phyloP scores from a whole-genome alignment of 345 rosid species.

The Psidium friedrichsthalianum region DNA sequence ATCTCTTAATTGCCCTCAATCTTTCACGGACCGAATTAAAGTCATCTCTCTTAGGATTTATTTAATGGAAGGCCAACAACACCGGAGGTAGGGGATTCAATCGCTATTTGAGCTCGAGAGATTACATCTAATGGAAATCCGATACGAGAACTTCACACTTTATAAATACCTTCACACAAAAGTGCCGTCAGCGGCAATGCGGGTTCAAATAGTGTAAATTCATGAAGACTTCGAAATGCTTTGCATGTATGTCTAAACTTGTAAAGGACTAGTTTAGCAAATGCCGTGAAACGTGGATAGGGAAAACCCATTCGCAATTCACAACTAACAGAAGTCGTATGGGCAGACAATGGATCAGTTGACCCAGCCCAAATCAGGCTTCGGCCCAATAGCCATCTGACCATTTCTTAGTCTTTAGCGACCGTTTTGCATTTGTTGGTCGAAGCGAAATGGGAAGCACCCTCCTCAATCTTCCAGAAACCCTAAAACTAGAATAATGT shows the following conservation, averaged over 20 bases:
- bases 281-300: rapidly evolving
- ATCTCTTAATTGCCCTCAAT: neutral
- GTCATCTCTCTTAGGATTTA: neutral
- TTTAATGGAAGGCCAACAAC: neutral
- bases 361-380: neutral
- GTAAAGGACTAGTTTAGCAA: neutral
- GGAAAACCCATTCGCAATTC: too few species aligned
- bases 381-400: neutral
- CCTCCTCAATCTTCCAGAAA: too few species aligned
- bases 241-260: neutral
- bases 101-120: rapidly evolving
- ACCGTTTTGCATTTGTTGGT: neutral
- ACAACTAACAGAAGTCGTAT: too few species aligned
- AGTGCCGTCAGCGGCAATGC: too few species aligned
- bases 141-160: neutral
- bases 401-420: neutral
- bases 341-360: neutral
- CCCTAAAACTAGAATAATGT: too few species aligned
- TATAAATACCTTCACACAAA: neutral
- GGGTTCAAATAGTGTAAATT: neutral
- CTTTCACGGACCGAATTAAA: neutral
- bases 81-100: neutral
- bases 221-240: neutral
- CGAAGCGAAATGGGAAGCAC: neutral
- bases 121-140: neutral